Evolutionary conservation across 306 rosid species (phyloP), one percentile per base, ranked within the genome.

Genomic region (Dalbergia cochinchinensis): DNA sequence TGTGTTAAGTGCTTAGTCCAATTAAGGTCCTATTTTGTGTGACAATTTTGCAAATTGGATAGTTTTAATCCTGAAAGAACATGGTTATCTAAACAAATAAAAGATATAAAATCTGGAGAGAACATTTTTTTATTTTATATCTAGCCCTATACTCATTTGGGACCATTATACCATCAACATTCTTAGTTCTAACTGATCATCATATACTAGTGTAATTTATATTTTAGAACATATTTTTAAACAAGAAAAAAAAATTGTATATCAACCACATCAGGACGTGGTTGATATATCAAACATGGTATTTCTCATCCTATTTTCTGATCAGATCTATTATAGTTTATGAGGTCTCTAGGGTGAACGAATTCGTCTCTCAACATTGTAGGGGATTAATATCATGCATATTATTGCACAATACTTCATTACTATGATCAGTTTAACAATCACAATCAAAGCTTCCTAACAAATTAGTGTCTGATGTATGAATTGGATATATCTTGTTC

Each of bases 221-320:
- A 42, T 50, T 55, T 65, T 12, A 63, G 10, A 79, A 50, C 60
- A 65, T 59, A 20, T 33, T 11, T 48, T n/a, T n/a, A n/a, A n/a
- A n/a, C n/a, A n/a, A n/a, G 74, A 67, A 82, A 64, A 57, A 53
- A 44, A 37, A 77, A n/a, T n/a, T 80, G 62, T 63, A 75, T 54
- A 60, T 80, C 81, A 69, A 88, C 59, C n/a, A n/a, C n/a, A 88
- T 55, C 91, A 92, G 99, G 42, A 0, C 22, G 98, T 83, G 47
- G 59, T n/a, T n/a, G n/a, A n/a, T n/a, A n/a, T n/a, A n/a, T 62
- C 53, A 55, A 39, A 45, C 20, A 61, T 26, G 31, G 31, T 26
- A 26, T 26, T 26, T 83, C 42, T 76, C 76, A 45, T 74, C 82
- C 69, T 63, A 20, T 53, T 33, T 26, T 3, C 2, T 26, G 31